A percentile compares a stretch with the other conserved stretches of the same genome.
These are phyloP conservation scores for Cladophialophora psammophila DNA, from an alignment of 2,329 filamentous ascomycete genomes.

Conservation along the genomic window DNA sequence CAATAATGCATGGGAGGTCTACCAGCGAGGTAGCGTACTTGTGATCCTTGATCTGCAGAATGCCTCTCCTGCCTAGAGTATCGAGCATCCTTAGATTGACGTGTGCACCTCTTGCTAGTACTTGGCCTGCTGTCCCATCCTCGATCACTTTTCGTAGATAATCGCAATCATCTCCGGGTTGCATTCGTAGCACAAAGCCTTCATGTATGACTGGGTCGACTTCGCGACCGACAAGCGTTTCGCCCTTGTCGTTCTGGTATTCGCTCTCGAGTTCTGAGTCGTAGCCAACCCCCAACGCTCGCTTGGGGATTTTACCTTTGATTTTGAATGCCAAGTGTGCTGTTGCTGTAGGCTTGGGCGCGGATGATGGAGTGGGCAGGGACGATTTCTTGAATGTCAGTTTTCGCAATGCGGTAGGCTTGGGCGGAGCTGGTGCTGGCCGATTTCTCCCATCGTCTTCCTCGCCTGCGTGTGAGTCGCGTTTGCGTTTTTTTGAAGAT, in stretches of 20 bases:
- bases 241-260: conserved; percentile 15
- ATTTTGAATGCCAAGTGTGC: conserved; percentile 66
- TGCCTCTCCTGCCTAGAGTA: conserved; percentile 73
- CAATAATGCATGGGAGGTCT: conserved; percentile 84
- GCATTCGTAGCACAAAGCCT: conserved; percentile 87
- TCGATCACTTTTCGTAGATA: conserved; percentile 78
- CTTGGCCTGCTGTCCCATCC: conserved; percentile 76
- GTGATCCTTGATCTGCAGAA: conserved; percentile 72
- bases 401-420: conserved; percentile 42
- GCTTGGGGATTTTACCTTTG: conserved; percentile 71
- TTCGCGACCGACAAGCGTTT: conserved; percentile 78
- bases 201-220: conserved; percentile 86
- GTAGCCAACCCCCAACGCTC: conserved; percentile 85
- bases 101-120: conserved; percentile 71
- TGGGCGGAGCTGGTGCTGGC: conserved; percentile 20
- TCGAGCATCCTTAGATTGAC: conserved; percentile 79
- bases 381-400: conserved; percentile 47
- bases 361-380: conserved; percentile 10
- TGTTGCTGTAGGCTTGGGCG: conserved; percentile 35
- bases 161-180: conserved; percentile 83
- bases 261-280: conserved; percentile 75
- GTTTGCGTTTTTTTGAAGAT: conserved; percentile 44
- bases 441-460: conserved; percentile 25
- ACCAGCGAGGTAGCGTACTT: conserved; percentile 80
- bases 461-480: conserved; percentile 17